Evolutionary conservation across 495 filamentous ascomycete genomes (phyloP), one percentile per base, ranked within the genome.

Genomic region (Penicillium dipodomyicola): DNA sequence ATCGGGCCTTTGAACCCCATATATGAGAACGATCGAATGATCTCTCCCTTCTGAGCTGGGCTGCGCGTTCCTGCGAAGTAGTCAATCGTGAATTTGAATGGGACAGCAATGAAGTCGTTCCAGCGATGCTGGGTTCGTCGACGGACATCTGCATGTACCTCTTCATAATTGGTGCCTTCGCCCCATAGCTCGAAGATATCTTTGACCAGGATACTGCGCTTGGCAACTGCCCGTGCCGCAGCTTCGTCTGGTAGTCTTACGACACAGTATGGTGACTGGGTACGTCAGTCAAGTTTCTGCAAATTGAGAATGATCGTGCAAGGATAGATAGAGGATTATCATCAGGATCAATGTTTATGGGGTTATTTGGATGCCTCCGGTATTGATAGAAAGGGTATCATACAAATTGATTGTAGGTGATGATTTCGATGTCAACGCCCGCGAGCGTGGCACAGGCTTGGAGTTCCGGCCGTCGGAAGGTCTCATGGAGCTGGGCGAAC

Each of bases 121-220:
- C 92, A 96, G 50, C 82, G 72, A 41, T 81, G 72, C n/a, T 78
- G 37, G 0, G 87, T 87, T 51, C 76, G 74, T 23, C 59, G 65
- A 50, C 73, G 76, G 47, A 96, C 75, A 57, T 83, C 76, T 52
- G 70, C 72, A 69, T 96, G 90, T 11, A 97, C 77, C 40, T 80
- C 77, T 20, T 81, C 74, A 63, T 94, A 90, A 49, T 74, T 83
- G 23, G 72, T 60, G 33, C 88, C 92, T 42, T 76, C 72, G 29
- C 88, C 92, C 94, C 94, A 97, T 59, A 96, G 82, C 67, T 95
- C 92, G 72, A 89, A 87, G 66, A 97, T 87, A 17, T 82, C 84
- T 72, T 88, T 88, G 55, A 82, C 80, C 37, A 97, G 83, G 61
- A 97, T 88, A 46, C 85, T 89, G 55, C 94, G 88, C 43, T 74